These are phyloP conservation scores for Ceratocystis ficicola DNA, from an alignment of 2,329 filamentous ascomycete genomes.

Conservation along the genomic window DNA sequence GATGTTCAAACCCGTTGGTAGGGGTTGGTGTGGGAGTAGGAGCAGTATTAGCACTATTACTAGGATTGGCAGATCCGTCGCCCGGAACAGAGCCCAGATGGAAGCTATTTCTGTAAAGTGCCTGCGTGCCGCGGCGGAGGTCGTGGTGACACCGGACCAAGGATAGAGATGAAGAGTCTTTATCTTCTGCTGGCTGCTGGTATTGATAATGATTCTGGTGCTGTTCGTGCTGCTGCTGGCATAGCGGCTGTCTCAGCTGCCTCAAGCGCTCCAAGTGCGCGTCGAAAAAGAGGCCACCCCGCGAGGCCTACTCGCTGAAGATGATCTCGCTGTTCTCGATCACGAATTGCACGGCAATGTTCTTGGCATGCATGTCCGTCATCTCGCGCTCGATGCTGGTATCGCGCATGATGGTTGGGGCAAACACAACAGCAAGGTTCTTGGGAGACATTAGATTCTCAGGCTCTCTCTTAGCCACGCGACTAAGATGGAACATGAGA, in stretches of 20 bases:
- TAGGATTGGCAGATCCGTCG: neutral
- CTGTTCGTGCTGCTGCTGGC: constrained; percentile 9
- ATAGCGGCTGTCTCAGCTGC: neutral
- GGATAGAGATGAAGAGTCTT: neutral
- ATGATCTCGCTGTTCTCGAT: constrained; percentile 80
- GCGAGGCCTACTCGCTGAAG: constrained; percentile 43
- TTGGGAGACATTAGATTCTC: constrained; percentile 95
- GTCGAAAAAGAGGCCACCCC: constrained; percentile 16
- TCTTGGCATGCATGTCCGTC: constrained; percentile 90
- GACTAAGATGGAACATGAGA: constrained; percentile 80
- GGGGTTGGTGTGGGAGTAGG: neutral
- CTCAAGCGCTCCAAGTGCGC: neutral
- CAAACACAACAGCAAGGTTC: constrained; percentile 93
- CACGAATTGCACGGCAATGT: constrained; percentile 80
- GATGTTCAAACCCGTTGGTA: neutral
- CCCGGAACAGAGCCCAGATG: neutral
- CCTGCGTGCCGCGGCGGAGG: constrained; percentile 18
- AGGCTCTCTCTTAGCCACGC: constrained; percentile 68
- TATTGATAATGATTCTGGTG: neutral
- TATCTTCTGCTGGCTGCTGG: constrained; percentile 12
- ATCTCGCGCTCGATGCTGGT: constrained; percentile 84
- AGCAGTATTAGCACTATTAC: neutral
- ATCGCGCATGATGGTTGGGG: constrained; percentile 92
- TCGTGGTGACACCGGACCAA: neutral
- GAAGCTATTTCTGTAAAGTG: neutral